Base-by-base conservation (phyloP, 495 filamentous ascomycete genomes). In the Penicillium ucsense region DNA sequence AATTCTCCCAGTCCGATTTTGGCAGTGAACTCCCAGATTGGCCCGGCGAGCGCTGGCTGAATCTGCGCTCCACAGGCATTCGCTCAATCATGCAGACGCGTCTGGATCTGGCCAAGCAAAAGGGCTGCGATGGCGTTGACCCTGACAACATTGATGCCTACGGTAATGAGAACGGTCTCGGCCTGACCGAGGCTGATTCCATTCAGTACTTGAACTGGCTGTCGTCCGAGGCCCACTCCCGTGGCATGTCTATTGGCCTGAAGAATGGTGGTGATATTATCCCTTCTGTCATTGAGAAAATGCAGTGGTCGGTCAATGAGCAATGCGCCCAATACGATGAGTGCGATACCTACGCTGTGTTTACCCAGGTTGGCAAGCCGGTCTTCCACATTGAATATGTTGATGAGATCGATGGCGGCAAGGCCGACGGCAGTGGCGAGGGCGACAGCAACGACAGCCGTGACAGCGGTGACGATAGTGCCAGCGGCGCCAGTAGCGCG, bases 351-450 rank as follows among this genome's bases (percentile, higher is more conserved):
- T 85, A 78, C 52, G 59, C 63, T 3, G 59, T 76, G 31, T 86
- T 86, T 53, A 68, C 79, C 31, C 50, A 69, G n/a, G 73, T 68
- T 2, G 68, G 65, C 42, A 86, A 87, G 62, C 83, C 84, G 0
- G 81, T 88, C 28, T 86, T 87, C 53, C 79, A 86, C 54, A 83
- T 87, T 41, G 84, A 87, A 64, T 87, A 88, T 55, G 71, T 76
- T n/a, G 67, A 74, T 36, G 71, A 66, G 5, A 60, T 60, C 5
- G 52, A 55, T 8, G 63, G 58, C 10, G 61, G 73, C 47, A 66
- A 75, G 20, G 20, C 20, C 20, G 20, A 20, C 20, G 2, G 20
- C 20, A 20, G 20, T 20, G 20, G 20, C 20, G 20, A 20, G 1
- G 2, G 2, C 20, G 20, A 20, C 20, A 20, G 20, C 20, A 20